Conservation (phyloP, 306 rosid species). For the Myrica gale region DNA sequence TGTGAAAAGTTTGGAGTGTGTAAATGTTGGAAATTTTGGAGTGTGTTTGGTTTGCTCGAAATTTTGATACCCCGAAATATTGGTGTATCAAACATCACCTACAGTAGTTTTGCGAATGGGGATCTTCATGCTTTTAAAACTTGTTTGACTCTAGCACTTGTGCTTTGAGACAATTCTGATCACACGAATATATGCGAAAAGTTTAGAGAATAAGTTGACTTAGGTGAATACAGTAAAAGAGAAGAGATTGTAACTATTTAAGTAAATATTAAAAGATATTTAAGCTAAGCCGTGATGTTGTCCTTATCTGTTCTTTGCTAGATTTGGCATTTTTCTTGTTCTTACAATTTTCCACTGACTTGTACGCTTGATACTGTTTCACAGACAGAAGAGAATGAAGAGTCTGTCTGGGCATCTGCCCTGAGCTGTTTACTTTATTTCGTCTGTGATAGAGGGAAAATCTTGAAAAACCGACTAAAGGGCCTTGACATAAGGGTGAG, state of each 20-base stretch:
- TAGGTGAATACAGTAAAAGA: neutral
- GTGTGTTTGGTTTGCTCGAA: too few relatives aligned
- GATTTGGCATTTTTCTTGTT: slow-evolving; percentile 3
- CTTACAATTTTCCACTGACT: slow-evolving; percentile 15
- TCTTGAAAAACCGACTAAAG: slow-evolving; percentile 70
- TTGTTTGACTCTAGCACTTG: neutral
- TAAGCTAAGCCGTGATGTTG: neutral
- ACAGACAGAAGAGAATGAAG: slow-evolving; percentile 90
- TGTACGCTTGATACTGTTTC: slow-evolving; percentile 22
- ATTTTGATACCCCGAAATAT: too few relatives aligned
- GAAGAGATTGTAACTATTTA: neutral
- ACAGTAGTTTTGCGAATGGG: neutral
- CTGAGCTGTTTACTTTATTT: slow-evolving; percentile 97
- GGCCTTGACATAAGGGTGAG: slow-evolving; percentile 99
- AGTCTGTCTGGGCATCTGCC: slow-evolving; percentile 98
- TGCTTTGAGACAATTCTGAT: too few relatives aligned
- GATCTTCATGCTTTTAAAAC: neutral
- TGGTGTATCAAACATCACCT: too few relatives aligned
- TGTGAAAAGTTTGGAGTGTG: too few relatives aligned
- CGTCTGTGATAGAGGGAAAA: slow-evolving; percentile 90
- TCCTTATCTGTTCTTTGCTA: slow-evolving; percentile 6
- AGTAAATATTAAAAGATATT: neutral
- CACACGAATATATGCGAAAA: neutral
- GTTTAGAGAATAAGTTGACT: neutral
- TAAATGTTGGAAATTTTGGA: too few relatives aligned